phyloP scores from a whole-genome alignment of 805 yeast species.

The Yamadazyma phyllophila region DNA sequence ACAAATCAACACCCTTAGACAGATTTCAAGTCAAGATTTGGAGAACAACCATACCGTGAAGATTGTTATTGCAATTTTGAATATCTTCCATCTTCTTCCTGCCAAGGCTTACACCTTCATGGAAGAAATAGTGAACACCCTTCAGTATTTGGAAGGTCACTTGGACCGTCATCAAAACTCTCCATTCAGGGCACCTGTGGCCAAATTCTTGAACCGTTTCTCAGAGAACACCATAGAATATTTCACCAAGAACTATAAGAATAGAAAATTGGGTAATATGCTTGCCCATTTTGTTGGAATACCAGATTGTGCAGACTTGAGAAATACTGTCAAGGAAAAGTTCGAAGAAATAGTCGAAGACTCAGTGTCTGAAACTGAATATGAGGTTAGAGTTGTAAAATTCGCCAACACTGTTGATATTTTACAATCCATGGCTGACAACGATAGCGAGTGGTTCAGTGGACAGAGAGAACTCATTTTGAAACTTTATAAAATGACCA shows the following conservation, averaged over 20 bases:
- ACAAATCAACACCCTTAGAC: slow-evolving; percentile 71
- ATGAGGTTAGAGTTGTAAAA: slow-evolving; percentile 57
- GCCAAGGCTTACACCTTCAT: slow-evolving; percentile 88
- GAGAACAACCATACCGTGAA: slow-evolving; percentile 78
- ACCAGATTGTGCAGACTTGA: slow-evolving; percentile 54
- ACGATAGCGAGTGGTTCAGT: slow-evolving; percentile 58
- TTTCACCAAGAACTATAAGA: slow-evolving; percentile 63
- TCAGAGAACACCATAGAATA: slow-evolving; percentile 70
- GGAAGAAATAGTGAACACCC: slow-evolving; percentile 77
- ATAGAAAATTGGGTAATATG: slow-evolving; percentile 62
- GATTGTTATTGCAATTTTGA: slow-evolving; percentile 84
- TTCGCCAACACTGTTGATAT: slow-evolving; percentile 75
- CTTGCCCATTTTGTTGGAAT: slow-evolving; percentile 63
- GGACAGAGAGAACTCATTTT: slow-evolving; percentile 46
- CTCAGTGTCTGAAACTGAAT: slow-evolving; percentile 47
- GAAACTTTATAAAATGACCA: slow-evolving; percentile 35
- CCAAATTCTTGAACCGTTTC: slow-evolving; percentile 80
- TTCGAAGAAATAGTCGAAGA: slow-evolving; percentile 48
- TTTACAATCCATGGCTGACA: slow-evolving; percentile 49
- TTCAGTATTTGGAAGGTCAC: slow-evolving; percentile 75
- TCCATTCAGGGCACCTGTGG: slow-evolving; percentile 89
- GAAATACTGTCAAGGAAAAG: slow-evolving; percentile 53
- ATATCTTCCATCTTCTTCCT: slow-evolving; percentile 88
- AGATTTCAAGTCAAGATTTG: slow-evolving; percentile 76
- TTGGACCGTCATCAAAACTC: slow-evolving; percentile 81